These are phyloP conservation scores for Calocera viscosa DNA, from an alignment of 768 basidiomycete genomes.

Conservation along the genomic window DNA sequence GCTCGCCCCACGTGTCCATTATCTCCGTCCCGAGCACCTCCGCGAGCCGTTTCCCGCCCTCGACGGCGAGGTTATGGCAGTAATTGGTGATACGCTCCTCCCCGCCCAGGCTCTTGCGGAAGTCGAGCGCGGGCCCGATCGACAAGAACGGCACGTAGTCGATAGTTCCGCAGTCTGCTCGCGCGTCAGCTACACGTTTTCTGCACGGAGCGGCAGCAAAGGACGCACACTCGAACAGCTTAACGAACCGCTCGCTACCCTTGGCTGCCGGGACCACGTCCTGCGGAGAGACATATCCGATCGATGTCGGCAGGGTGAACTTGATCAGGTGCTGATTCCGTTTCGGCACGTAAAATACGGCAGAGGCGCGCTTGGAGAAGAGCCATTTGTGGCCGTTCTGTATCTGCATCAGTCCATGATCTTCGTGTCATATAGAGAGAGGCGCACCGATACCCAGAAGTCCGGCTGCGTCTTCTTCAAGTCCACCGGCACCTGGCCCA, in stretches of 20 bases:
- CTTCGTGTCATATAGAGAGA: neutral
- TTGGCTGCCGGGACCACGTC: slow-evolving; percentile 20
- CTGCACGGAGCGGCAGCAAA: neutral
- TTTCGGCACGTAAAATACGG: slow-evolving; percentile 61
- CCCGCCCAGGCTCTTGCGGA: slow-evolving; percentile 61
- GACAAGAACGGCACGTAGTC: slow-evolving; percentile 5
- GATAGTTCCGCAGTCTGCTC: neutral
- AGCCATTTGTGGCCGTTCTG: slow-evolving; percentile 86
- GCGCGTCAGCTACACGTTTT: neutral
- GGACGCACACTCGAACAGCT: neutral
- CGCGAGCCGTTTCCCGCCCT: slow-evolving; percentile 51
- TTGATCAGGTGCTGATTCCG: slow-evolving; percentile 52
- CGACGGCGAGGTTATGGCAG: slow-evolving; percentile 52
- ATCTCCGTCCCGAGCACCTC: slow-evolving; percentile 48
- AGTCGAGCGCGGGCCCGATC: slow-evolving; percentile 41
- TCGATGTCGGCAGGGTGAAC: slow-evolving; percentile 46
- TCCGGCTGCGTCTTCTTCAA: slow-evolving; percentile 47
- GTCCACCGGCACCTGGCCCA: slow-evolving; percentile 56
- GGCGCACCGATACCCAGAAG: slow-evolving; percentile 62
- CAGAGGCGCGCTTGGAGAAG: slow-evolving; percentile 51
- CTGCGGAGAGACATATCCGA: slow-evolving; percentile 38
- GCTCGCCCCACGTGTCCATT: slow-evolving; percentile 47
- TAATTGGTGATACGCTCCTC: slow-evolving; percentile 59
- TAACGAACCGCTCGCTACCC: neutral
- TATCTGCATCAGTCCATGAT: neutral